Conservation (phyloP, 2,329 filamentous ascomycete species). For the Orbilia oligospora region DNA sequence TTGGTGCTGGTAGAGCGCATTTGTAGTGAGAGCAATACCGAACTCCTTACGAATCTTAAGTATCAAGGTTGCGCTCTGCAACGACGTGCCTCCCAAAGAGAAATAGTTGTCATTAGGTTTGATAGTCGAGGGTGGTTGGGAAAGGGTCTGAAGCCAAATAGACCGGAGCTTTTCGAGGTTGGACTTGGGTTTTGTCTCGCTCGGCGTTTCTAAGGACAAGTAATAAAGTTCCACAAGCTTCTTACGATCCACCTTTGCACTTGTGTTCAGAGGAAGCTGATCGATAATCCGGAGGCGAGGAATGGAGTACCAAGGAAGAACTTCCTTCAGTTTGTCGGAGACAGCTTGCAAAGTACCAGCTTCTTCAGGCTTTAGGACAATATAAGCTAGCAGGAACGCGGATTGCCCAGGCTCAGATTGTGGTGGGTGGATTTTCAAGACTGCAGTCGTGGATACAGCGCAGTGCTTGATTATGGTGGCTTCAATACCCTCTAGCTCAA, state of each 20-base stretch:
- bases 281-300: conserved; percentile 13
- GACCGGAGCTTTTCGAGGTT: background rate
- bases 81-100: conserved; percentile 17
- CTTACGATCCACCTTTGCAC: conserved; percentile 25
- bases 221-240: conserved; percentile 10
- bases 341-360: conserved; percentile 2
- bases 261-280: conserved; percentile 22
- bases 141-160: conserved; percentile 23
- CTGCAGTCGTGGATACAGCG: conserved; percentile 2
- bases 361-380: conserved; percentile 15
- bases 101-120: conserved; percentile 19
- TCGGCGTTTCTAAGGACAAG: background rate
- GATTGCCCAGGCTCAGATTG: background rate
- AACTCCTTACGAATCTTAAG: conserved; percentile 26
- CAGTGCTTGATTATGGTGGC: conserved; percentile 22
- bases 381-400: conserved; percentile 14
- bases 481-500: conserved; percentile 71
- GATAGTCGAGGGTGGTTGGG: background rate
- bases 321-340: conserved; percentile 7
- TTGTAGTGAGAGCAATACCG: conserved; percentile 4
- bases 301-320: conserved; percentile 1
- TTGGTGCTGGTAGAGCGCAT: conserved; percentile 20
- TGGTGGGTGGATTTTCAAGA: conserved; percentile 7
- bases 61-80: conserved; percentile 20
- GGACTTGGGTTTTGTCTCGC: background rate